Base-by-base conservation (phyloP, 768 basidiomycete genomes). In the Phanerochaete sordida region DNA sequence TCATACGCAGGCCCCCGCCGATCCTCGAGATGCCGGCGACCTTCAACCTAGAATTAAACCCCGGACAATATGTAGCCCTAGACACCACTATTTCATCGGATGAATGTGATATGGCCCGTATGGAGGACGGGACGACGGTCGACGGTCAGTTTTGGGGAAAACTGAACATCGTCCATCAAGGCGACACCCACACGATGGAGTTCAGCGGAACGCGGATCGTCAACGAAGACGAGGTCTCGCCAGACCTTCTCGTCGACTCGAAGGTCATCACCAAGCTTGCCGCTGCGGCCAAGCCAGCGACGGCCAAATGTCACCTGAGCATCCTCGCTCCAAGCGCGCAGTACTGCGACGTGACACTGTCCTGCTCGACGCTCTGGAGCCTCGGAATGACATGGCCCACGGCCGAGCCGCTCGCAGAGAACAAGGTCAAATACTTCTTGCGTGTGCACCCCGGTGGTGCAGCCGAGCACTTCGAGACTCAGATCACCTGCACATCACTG, bases 61-160 rank as follows among this genome's bases (percentile, higher is more conserved):
- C 90, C 0, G 90, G 91, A 16, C 91, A 91, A 72, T 79, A 83
- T 44, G 87, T 94, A 56, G 89, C 86, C 6, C 80, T 94, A 21
- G 92, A 93, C 65, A 90, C 90, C 2, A 88, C 83, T 19, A 81
- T 93, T 33, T 79, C 82, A 55, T 93, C 92, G 2, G 83, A 82
- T 47, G 92, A 93, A 65, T 81, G 93, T 35, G 92, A 94, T 70
- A 93, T 94, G 92, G 88, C 92, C 2, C 83, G 90, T 52, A 92
- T 91, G 88, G 92, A 93, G 64, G 92, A 94, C 66, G 92, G 91
- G 1, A 93, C 90, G 15, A 77, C 85, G 24, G 92, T 94, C 21
- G 92, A 91, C 51, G 92, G 92, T 43, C 76, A 83, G 73, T 94
- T 93, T 74, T 93, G 89, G 90, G 92, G 92, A 3, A 93, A 93